Evolutionary conservation across 345 rosid species (phyloP).

Genomic region (Aquilaria malaccensis): DNA sequence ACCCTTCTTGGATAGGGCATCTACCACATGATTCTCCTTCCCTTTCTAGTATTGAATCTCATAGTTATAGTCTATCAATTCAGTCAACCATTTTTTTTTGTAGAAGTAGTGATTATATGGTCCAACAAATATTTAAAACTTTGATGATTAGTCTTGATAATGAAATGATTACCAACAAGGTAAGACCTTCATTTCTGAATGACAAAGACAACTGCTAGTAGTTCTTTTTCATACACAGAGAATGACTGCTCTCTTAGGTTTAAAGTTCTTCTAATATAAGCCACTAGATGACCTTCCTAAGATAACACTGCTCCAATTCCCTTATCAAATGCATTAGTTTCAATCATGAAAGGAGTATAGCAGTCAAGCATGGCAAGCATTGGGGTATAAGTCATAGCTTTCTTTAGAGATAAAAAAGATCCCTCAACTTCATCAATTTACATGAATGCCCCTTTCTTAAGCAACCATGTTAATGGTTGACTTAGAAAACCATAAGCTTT

Average conservation of each 20-base stretch:
- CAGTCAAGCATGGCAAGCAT: background rate
- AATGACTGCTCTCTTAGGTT: background rate
- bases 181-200: background rate
- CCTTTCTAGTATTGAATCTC: background rate
- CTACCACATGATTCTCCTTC: background rate
- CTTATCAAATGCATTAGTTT: background rate
- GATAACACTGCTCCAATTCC: background rate
- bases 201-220: background rate
- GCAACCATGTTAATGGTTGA: no score
- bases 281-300: background rate
- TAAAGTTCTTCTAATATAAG: background rate
- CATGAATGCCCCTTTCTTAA: no score
- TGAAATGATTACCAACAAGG: background rate
- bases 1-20: background rate
- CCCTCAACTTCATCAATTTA: no score
- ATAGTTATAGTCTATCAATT: background rate
- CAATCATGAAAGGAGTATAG: rapidly evolving
- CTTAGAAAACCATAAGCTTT: no score
- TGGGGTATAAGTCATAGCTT: background rate
- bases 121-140: background rate
- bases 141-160: background rate
- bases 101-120: background rate
- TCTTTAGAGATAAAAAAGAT: background rate
- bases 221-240: background rate
- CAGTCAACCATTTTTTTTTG: background rate